Percentiles rank a stretch among this genome's conserved stretches.
These are phyloP conservation scores for Globisporangium parvum DNA, from an alignment of 352 stramenopile species.

Conservation along the genomic window DNA sequence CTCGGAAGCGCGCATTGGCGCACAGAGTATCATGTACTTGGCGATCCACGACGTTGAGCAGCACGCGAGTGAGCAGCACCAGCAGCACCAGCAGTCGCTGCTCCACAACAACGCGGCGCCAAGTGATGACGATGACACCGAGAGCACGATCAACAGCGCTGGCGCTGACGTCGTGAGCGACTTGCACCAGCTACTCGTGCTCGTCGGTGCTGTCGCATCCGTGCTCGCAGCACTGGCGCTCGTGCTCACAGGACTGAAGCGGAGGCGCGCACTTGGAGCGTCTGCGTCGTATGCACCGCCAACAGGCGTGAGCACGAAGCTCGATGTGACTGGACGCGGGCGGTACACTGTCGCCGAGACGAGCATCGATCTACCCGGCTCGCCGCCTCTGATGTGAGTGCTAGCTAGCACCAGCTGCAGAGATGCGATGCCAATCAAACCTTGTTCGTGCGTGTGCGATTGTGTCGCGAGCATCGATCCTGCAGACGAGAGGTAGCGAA, in stretches of 20 bases:
- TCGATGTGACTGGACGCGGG: background rate
- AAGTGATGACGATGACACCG: background rate
- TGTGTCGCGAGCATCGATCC: too few species aligned
- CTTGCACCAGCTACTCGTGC: constrained; percentile 4
- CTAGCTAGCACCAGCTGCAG: too few species aligned
- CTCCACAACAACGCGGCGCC: background rate
- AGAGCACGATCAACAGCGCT: constrained; percentile 1
- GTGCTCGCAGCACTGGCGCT: background rate
- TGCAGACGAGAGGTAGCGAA: too few species aligned
- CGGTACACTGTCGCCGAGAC: background rate
- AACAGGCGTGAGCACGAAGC: background rate
- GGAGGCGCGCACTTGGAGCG: background rate
- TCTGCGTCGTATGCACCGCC: background rate
- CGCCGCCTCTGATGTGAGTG: too few species aligned
- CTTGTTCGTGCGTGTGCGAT: too few species aligned
- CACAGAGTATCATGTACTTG: constrained; percentile 8
- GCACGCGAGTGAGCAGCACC: background rate
- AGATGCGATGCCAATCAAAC: too few species aligned
- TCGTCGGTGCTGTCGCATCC: background rate
- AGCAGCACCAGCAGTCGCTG: background rate
- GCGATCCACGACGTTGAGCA: constrained; percentile 7
- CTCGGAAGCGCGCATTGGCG: constrained; percentile 8
- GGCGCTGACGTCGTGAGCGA: constrained; percentile 6
- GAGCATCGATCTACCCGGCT: background rate
- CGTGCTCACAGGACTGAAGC: constrained; percentile 2